Base-by-base conservation (phyloP, 176 grass and related monocot genomes). In the Raddia guianensis region DNA sequence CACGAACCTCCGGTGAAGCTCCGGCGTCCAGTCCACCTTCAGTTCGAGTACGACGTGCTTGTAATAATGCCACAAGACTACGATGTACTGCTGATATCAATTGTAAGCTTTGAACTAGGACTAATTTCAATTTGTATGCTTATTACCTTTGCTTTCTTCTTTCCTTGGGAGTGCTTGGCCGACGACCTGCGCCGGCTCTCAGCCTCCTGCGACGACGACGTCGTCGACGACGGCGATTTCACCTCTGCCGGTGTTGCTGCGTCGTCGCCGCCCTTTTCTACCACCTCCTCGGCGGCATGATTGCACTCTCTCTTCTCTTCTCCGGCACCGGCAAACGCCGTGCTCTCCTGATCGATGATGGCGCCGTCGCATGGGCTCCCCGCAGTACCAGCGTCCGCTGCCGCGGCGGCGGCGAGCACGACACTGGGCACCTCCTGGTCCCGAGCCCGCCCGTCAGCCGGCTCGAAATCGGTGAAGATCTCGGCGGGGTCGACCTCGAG, bases 1-100 rank as follows among this genome's bases (percentile, higher is more conserved):
- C 16, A 98, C 92, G 58, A 98, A 98, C 62, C 63, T 93, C 81
- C 95, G 90, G 57, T 98, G 95, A 64, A 95, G 88, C 56, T 98
- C 95, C 40, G 95, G 88, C 33, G 95, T 95, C 95, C 95, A 98
- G 74, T 98, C 95, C 72, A 98, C 95, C 95, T 98, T 53, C 13
- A 58, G 27, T 73, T 32, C 4, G 15, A 13, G 21, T 12, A 56
- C 13, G 8, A n/a, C 11, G n/a, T 4, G 34, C 8, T n/a, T 18
- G 46, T 12, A 63, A 12, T 12, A 63, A 12, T 49, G 64, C 37
- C 70, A 68, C 62, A 46, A 19, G 54, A n/a, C 20, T 9, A 12
- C 7, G 18, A 21, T n/a, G n/a, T 13, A 12, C 4, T 46, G 11
- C 18, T 8, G 45, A 11, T 47, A 2, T 43, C 21, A 7, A 2